These are phyloP conservation scores for Arthrobotrys sphaeroides DNA, from an alignment of 2,329 filamentous ascomycete genomes.

Conservation along the genomic window DNA sequence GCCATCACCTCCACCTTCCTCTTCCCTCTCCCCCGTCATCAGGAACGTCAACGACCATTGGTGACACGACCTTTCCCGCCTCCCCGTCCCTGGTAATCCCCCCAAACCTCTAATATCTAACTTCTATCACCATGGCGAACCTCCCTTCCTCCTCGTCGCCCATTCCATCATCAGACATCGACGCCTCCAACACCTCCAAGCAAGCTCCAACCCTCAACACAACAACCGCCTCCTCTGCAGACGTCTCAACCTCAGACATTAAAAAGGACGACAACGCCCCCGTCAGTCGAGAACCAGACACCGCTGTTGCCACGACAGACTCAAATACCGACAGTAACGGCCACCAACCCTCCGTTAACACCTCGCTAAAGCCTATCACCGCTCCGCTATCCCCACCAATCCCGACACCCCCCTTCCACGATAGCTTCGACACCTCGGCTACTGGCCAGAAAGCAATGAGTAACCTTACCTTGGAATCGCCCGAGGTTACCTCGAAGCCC, in stretches of 20 bases:
- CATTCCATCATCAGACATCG: conserved; percentile 14
- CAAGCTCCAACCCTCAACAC: conserved; percentile 1
- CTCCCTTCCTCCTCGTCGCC: conserved; percentile 37
- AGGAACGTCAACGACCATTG: neutral
- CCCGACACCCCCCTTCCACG: conserved; percentile 57
- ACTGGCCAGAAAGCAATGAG: conserved; percentile 55
- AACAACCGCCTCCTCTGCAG: neutral
- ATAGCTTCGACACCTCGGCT: conserved; percentile 58
- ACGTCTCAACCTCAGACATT: conserved; percentile 13
- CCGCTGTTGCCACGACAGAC: conserved; percentile 28
- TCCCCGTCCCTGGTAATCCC: neutral
- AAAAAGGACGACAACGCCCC: conserved; percentile 14
- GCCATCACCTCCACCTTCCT: neutral
- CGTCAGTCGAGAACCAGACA: conserved; percentile 42
- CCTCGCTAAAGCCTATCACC: conserved; percentile 55
- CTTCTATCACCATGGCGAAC: conserved; percentile 41
- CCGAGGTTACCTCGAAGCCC: conserved; percentile 54
- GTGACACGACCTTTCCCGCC: conserved; percentile 3
- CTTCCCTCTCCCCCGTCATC: neutral
- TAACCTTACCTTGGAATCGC: conserved; percentile 58
- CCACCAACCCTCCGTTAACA: neutral
- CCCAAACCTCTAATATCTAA: neutral
- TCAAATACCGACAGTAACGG: conserved; percentile 12
- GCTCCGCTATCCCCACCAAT: conserved; percentile 58
- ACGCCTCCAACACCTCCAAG: conserved; percentile 22